These are phyloP conservation scores for Chlorella sp. DNA, from an alignment of 139 green algal genomes.

Conservation along the genomic window DNA sequence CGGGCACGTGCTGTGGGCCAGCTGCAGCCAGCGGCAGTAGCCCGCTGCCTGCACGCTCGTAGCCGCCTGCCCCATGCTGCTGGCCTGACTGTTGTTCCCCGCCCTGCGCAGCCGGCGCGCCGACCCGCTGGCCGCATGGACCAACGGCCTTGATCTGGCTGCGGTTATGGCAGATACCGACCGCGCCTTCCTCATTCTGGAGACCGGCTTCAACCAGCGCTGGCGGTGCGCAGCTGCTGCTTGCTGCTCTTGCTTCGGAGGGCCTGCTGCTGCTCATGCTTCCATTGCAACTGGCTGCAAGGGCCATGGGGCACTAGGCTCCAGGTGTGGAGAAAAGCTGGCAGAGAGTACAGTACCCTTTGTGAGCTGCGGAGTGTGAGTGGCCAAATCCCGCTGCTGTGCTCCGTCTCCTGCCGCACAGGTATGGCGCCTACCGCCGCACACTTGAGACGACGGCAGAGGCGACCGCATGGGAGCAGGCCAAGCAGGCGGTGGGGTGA, in stretches of 20 bases:
- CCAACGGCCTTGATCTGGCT: constrained; percentile 93
- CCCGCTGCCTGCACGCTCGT: background rate
- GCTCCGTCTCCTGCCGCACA: too few species aligned
- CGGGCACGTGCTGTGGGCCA: too few species aligned
- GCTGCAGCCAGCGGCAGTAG: too few species aligned
- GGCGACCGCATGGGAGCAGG: constrained; percentile 90
- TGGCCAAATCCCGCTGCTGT: too few species aligned
- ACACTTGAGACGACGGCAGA: constrained; percentile 82
- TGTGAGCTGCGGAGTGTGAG: too few species aligned
- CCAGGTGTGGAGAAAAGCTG: too few species aligned
- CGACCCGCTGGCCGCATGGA: constrained; percentile 94
- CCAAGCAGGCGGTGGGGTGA: constrained; percentile 80
- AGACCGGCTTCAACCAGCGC: constrained; percentile 94
- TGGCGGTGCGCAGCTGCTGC: constrained; percentile 79
- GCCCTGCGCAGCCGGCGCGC: constrained; percentile 61
- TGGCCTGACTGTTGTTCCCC: background rate
- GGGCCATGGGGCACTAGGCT: too few species aligned
- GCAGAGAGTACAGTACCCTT: too few species aligned
- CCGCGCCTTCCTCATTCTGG: constrained; percentile 89
- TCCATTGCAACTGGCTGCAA: too few species aligned
- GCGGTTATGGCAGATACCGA: constrained; percentile 81
- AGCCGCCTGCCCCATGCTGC: too few species aligned
- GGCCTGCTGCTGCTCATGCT: too few species aligned
- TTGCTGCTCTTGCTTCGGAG: background rate
- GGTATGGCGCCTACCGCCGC: constrained; percentile 86